These are phyloP conservation scores for Vaccinium vitisidaea DNA, from an alignment of 148 eudicot species.

Conservation along the genomic window DNA sequence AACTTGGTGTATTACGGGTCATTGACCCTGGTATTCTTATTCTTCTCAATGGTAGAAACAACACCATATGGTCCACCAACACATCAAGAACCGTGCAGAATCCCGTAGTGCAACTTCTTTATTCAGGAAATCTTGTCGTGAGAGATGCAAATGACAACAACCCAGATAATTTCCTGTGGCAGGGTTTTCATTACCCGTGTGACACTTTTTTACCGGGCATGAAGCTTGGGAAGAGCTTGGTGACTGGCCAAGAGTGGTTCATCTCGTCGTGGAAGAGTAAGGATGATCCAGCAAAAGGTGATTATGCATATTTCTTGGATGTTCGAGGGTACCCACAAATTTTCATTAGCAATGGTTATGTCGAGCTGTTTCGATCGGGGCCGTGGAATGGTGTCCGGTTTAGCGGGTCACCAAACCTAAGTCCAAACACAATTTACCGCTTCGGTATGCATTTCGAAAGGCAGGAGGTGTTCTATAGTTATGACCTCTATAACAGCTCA, in stretches of 20 bases:
- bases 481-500: slow-evolving; percentile 3
- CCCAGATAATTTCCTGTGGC: neutral
- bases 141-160: neutral
- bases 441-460: neutral
- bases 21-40: slow-evolving; percentile 6
- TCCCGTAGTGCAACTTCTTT: neutral
- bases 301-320: slow-evolving; percentile 13
- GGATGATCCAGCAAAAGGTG: slow-evolving; percentile 11
- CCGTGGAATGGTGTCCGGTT: slow-evolving; percentile 21
- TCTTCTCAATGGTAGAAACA: neutral
- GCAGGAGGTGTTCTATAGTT: slow-evolving; percentile 20
- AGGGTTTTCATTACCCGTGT: slow-evolving; percentile 21
- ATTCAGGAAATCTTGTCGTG: neutral
- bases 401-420: slow-evolving; percentile 1
- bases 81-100: neutral
- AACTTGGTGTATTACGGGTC: neutral
- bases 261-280: slow-evolving; percentile 18
- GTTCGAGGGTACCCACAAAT: slow-evolving; percentile 13
- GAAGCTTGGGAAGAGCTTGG: slow-evolving; percentile 19
- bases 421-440: neutral
- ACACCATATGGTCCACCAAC: slow-evolving; percentile 21
- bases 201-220: slow-evolving; percentile 16
- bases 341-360: neutral
- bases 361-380: neutral
- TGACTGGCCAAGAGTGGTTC: slow-evolving; percentile 7